Conservation (phyloP, 176 grass and related monocot genomes). For the Hordeum marinum region DNA sequence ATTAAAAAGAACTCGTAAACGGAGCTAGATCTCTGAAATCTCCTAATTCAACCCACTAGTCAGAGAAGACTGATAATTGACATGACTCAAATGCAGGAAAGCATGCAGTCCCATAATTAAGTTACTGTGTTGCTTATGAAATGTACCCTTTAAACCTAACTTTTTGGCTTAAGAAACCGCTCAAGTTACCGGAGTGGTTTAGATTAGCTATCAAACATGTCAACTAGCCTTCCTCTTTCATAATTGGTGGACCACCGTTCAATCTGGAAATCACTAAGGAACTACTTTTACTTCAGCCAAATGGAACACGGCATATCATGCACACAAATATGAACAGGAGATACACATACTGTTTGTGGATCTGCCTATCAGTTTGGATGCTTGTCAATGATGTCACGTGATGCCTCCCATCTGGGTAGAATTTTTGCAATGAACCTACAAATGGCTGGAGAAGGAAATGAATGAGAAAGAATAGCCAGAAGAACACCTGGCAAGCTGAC, state of each 20-base stretch:
- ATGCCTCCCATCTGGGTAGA: constrained; percentile 15
- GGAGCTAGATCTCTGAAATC: neutral
- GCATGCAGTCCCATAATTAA: neutral
- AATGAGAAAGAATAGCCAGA: constrained; percentile 14
- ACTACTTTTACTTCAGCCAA: constrained; percentile 10
- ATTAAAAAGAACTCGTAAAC: neutral
- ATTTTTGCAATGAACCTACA: constrained; percentile 26
- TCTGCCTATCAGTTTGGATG: constrained; percentile 35
- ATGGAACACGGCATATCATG: constrained; percentile 13
- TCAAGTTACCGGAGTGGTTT: constrained; percentile 18
- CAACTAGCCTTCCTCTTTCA: neutral
- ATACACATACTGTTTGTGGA: constrained; percentile 51
- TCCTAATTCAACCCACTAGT: neutral
- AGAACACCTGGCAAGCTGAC: neutral
- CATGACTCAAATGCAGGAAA: neutral
- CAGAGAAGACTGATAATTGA: neutral
- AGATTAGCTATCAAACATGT: constrained; percentile 8
- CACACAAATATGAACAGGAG: constrained; percentile 3
- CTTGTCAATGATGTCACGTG: constrained; percentile 2
- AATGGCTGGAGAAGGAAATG: constrained; percentile 34
- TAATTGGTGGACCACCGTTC: neutral
- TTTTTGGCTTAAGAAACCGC: constrained; percentile 3
- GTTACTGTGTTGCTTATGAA: neutral
- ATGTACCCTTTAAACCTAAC: neutral
- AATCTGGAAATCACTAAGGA: too few species aligned